These are phyloP conservation scores for Suhomyces tanzawaensis DNA, from an alignment of 805 yeast genomes.

Conservation along the genomic window DNA sequence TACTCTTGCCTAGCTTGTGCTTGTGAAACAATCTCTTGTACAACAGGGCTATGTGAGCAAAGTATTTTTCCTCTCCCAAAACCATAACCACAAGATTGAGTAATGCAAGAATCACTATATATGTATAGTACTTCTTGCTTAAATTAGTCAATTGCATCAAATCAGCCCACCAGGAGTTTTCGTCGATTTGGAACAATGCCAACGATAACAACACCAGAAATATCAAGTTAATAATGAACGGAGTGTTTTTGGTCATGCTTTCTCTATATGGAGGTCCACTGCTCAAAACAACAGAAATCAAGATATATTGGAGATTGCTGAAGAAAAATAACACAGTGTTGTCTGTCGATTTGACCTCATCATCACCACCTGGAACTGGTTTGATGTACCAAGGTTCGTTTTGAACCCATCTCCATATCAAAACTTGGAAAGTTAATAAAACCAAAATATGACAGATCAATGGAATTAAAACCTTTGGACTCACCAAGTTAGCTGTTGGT, in stretches of 20 bases:
- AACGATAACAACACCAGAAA: slow-evolving; percentile 50
- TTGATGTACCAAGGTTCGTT: slow-evolving; percentile 69
- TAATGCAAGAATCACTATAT: slow-evolving; percentile 46
- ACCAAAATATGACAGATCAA: slow-evolving; percentile 73
- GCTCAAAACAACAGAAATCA: slow-evolving; percentile 79
- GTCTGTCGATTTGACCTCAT: slow-evolving; percentile 80
- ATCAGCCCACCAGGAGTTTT: slow-evolving; percentile 54
- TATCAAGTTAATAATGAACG: slow-evolving; percentile 64
- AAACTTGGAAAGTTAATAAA: slow-evolving; percentile 61
- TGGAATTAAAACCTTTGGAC: slow-evolving; percentile 83
- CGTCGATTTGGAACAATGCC: slow-evolving; percentile 52
- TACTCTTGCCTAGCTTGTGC: slow-evolving; percentile 25
- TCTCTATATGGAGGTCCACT: slow-evolving; percentile 93
- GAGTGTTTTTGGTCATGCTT: slow-evolving; percentile 61
- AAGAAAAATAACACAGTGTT: slow-evolving; percentile 81
- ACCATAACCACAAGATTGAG: slow-evolving; percentile 50
- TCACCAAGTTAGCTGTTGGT: slow-evolving; percentile 91
- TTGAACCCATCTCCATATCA: slow-evolving; percentile 62
- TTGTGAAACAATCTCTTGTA: slow-evolving; percentile 36
- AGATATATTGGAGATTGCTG: slow-evolving; percentile 85
- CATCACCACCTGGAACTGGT: slow-evolving; percentile 73
- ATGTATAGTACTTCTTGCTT: slow-evolving; percentile 46
- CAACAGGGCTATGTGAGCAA: slow-evolving; percentile 36
- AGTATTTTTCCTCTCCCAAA: slow-evolving; percentile 45
- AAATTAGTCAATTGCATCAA: slow-evolving; percentile 75